Percentiles rank a stretch among this genome's conserved stretches.
Evolutionary conservation across 495 filamentous ascomycete species (phyloP).

Genomic region (Xylaria curta): DNA sequence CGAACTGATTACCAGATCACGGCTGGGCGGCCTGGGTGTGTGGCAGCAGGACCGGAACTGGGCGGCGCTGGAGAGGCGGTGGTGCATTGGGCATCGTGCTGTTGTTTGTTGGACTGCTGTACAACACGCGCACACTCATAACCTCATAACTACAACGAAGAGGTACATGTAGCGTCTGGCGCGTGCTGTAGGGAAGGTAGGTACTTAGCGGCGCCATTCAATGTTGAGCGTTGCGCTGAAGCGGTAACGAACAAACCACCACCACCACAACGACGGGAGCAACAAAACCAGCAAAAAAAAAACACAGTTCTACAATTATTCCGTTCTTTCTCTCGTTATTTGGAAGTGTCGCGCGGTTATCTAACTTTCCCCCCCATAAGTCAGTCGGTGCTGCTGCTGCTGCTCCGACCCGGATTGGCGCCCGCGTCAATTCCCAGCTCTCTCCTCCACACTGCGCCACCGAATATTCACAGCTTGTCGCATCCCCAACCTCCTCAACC

Average conservation of each 20-base stretch:
- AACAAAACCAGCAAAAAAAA: conserved; percentile 17
- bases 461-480: conserved; percentile 30
- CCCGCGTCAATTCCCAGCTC: conserved; percentile 15
- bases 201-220: neutral
- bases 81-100: conserved; percentile 24
- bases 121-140: conserved; percentile 8
- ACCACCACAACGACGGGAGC: neutral
- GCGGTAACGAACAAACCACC: neutral
- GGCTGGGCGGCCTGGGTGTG: conserved; percentile 1
- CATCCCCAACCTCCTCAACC: conserved; percentile 29
- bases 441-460: conserved; percentile 29
- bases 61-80: conserved; percentile 5
- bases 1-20: conserved; percentile 12
- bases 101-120: neutral
- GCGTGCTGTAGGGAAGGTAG: neutral
- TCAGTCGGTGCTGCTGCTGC: neutral
- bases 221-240: conserved; percentile 5
- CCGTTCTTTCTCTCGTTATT: neutral
- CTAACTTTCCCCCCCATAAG: neutral
- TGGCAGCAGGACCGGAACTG: neutral
- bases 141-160: neutral
- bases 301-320: conserved; percentile 1
- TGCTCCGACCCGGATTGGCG: conserved; percentile 9
- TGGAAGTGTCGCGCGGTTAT: conserved; percentile 3
- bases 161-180: conserved; percentile 2